Conservation (phyloP, 2,329 filamentous ascomycete genomes). For the Ophiocordyceps polyrhachis-furcata region DNA sequence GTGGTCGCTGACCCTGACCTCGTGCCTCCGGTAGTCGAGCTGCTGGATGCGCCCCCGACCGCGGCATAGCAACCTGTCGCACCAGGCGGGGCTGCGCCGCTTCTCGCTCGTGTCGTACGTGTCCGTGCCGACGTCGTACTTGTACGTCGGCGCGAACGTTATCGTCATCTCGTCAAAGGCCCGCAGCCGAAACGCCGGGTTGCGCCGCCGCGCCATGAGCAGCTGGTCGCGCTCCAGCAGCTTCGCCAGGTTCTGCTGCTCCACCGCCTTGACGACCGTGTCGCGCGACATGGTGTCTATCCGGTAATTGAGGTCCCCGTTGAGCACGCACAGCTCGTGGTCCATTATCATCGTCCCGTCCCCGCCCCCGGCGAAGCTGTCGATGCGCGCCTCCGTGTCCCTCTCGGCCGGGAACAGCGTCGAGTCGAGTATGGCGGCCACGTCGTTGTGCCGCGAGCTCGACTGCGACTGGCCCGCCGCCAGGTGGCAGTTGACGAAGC, state of each 20-base stretch:
- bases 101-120: conserved; percentile 92
- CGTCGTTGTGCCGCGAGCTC: conserved; percentile 77
- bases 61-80: conserved; percentile 78
- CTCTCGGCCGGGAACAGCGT: conserved; percentile 53
- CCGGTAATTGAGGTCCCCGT: conserved; percentile 93
- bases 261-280: conserved; percentile 72
- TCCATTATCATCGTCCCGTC: conserved; percentile 91
- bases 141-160: conserved; percentile 89
- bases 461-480: conserved; percentile 87
- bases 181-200: conserved; percentile 73
- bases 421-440: conserved; percentile 74
- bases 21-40: conserved; percentile 72
- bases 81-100: conserved; percentile 87
- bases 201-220: conserved; percentile 71
- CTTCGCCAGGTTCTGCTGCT: conserved; percentile 62
- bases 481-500: conserved; percentile 93
- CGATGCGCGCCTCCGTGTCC: conserved; percentile 47
- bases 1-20: conserved; percentile 82
- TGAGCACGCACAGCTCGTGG: conserved; percentile 92
- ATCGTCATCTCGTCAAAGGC: conserved; percentile 85
- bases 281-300: conserved; percentile 95
- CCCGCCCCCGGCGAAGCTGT: conserved; percentile 77
- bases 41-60: conserved; percentile 70
- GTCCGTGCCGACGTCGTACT: conserved; percentile 92
- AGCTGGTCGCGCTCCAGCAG: conserved; percentile 88